Evolutionary conservation across 2,329 filamentous ascomycete genomes (phyloP).

Genomic region (Camillea tinctor): DNA sequence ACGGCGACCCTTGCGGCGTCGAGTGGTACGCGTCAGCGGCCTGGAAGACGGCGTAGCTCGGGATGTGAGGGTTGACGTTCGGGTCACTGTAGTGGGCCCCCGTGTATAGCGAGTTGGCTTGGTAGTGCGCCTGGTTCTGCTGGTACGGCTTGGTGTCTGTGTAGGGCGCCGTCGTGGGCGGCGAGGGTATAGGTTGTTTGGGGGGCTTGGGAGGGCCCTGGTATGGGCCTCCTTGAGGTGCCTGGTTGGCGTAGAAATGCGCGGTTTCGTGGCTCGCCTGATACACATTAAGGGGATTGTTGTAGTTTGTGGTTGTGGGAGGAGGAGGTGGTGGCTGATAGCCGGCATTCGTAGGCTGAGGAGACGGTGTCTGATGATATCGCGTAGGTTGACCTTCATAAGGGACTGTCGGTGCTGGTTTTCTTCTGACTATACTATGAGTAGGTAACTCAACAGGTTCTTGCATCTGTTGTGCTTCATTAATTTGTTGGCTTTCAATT

Average conservation of each 20-base stretch:
- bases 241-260: conserved; percentile 8
- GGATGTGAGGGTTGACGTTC: conserved; percentile 6
- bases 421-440: conserved; percentile 20
- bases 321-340: conserved; percentile 11
- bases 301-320: not conserved
- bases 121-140: conserved; percentile 6
- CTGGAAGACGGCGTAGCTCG: conserved; percentile 22
- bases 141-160: conserved; percentile 19
- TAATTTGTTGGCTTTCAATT: not conserved
- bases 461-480: conserved; percentile 4
- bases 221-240: conserved; percentile 7
- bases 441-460: conserved; percentile 17
- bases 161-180: conserved; percentile 13
- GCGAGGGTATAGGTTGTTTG: conserved; percentile 8
- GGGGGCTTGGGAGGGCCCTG: conserved; percentile 5
- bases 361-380: conserved; percentile 18
- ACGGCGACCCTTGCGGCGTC: not conserved
- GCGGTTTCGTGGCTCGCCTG: conserved; percentile 7
- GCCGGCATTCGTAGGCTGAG: conserved; percentile 11
- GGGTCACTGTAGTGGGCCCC: conserved; percentile 16
- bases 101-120: conserved; percentile 5
- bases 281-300: conserved; percentile 11
- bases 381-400: conserved; percentile 7
- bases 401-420: conserved; percentile 18
- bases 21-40: conserved; percentile 15